Percentiles rank a stretch among this genome's conserved stretches.
These are phyloP conservation scores for Claviceps pusilla DNA, from an alignment of 2,329 filamentous ascomycete genomes.

Conservation along the genomic window DNA sequence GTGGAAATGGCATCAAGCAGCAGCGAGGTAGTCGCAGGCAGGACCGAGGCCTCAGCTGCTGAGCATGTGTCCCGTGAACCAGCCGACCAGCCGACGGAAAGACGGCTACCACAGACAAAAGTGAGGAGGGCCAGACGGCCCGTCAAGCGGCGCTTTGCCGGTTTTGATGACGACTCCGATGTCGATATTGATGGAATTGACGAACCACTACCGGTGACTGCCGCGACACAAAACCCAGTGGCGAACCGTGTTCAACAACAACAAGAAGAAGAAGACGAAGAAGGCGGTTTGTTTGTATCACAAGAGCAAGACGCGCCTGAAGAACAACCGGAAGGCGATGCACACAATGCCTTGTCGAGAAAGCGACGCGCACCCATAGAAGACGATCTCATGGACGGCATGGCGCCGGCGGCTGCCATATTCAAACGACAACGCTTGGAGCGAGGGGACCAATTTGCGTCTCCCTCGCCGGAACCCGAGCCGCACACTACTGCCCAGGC, in stretches of 20 bases:
- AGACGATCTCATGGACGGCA: slow-evolving; percentile 50
- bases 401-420: slow-evolving; percentile 62
- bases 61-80: slow-evolving; percentile 3
- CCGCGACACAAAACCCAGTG: not conserved
- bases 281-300: slow-evolving; percentile 41
- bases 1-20: slow-evolving; percentile 20
- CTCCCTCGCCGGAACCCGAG: slow-evolving; percentile 14
- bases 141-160: slow-evolving; percentile 49
- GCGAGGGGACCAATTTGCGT: slow-evolving; percentile 32
- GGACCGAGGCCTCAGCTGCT: not conserved
- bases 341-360: slow-evolving; percentile 17
- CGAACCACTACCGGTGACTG: slow-evolving; percentile 4
- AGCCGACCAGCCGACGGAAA: slow-evolving; percentile 4
- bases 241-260: slow-evolving; percentile 11
- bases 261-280: slow-evolving; percentile 13
- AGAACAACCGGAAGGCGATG: slow-evolving; percentile 10
- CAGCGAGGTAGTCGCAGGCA: slow-evolving; percentile 8
- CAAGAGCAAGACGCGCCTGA: slow-evolving; percentile 24
- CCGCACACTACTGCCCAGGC: slow-evolving; percentile 5
- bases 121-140: slow-evolving; percentile 21
- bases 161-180: slow-evolving; percentile 40
- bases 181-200: slow-evolving; percentile 23
- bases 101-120: not conserved
- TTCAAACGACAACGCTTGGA: slow-evolving; percentile 66
- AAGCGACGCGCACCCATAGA: slow-evolving; percentile 32